phyloP scores from a whole-genome alignment of 2,329 filamentous ascomycete species.

The Sordariomycetes sp. region DNA sequence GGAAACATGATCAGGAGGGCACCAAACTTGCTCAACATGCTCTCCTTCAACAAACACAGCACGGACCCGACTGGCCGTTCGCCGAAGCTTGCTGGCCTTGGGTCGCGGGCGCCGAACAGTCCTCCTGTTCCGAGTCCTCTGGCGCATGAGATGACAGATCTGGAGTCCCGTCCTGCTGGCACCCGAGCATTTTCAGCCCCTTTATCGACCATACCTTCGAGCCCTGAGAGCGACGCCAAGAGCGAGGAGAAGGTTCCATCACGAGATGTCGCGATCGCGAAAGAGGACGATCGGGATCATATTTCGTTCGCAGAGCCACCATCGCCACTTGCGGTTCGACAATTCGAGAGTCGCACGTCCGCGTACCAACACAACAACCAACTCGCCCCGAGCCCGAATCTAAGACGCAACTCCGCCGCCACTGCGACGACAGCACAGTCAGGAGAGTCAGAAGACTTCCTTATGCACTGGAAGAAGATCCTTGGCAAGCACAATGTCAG shows the following conservation, averaged over 20 bases:
- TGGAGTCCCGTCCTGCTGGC: neutral
- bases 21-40: conserved; percentile 3
- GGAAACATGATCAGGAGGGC: conserved; percentile 5
- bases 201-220: neutral
- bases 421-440: conserved; percentile 10
- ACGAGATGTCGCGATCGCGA: neutral
- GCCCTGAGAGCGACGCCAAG: neutral
- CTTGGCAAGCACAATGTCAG: conserved; percentile 28
- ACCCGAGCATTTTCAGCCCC: neutral
- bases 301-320: conserved; percentile 7
- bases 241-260: neutral
- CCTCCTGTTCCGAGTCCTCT: neutral
- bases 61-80: neutral
- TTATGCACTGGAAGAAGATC: conserved; percentile 21
- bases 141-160: neutral
- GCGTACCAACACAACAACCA: conserved; percentile 11
- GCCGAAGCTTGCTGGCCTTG: neutral
- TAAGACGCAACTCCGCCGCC: conserved; percentile 10
- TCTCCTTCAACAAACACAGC: neutral
- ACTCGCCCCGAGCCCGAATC: neutral
- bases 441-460: conserved; percentile 15
- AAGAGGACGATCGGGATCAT: conserved; percentile 6
- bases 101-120: neutral
- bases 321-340: neutral
- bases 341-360: conserved; percentile 4